Conservation (phyloP, 306 rosid species). For the Inga laurina region DNA sequence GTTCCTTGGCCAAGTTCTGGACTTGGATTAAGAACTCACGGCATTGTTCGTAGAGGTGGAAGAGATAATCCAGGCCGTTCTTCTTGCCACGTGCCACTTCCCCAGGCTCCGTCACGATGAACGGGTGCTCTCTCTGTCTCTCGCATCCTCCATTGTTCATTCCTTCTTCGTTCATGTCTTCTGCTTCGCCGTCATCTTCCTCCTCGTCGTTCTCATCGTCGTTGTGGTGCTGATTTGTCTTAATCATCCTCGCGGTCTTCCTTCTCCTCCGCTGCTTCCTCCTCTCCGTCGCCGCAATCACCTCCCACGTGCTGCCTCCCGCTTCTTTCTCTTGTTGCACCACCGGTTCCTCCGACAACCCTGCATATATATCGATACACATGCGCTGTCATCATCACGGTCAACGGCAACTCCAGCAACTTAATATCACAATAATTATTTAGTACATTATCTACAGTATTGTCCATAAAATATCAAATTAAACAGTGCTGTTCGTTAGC, state of each 20-base stretch:
- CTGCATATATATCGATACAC: constrained; percentile 26
- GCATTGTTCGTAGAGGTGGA: constrained; percentile 92
- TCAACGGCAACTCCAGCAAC: not conserved
- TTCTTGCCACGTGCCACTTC: constrained; percentile 99
- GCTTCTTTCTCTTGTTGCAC: constrained; percentile 80
- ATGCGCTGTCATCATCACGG: not conserved
- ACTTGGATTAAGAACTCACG: constrained; percentile 88
- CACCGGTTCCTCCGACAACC: constrained; percentile 92
- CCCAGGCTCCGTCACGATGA: constrained; percentile 95
- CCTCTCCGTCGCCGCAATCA: constrained; percentile 37
- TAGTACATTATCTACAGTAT: not conserved
- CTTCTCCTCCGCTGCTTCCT: constrained; percentile 51
- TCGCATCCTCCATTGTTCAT: constrained; percentile 38
- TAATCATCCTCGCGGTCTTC: constrained; percentile 28
- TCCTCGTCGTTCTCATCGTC: constrained; percentile 37
- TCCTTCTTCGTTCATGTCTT: not conserved
- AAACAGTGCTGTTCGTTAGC: not conserved
- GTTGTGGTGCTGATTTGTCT: not conserved
- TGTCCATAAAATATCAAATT: not conserved
- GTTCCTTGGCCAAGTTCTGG: constrained; percentile 83
- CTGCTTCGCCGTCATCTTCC: not conserved
- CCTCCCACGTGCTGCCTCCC: constrained; percentile 71
- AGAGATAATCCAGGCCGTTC: constrained; percentile 93
- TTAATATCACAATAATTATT: not conserved
- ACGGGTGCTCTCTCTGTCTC: constrained; percentile 91